phyloP scores from a whole-genome alignment of 169 alveolate species.

The Eimeria brunetti region DNA sequence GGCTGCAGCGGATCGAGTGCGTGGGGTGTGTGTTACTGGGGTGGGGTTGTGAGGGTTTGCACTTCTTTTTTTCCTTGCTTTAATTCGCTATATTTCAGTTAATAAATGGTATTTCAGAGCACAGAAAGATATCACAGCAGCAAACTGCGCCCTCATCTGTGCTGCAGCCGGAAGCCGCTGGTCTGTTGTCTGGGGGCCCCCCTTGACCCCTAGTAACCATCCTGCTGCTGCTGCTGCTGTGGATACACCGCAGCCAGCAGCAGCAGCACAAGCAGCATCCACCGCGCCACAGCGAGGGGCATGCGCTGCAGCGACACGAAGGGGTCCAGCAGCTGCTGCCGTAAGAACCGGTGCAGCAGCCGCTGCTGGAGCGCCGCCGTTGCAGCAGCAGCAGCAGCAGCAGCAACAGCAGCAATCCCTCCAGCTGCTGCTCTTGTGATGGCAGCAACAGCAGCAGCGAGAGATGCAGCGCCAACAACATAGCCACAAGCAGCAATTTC shows the following conservation, averaged over 20 bases:
- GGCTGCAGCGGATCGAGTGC: neutral
- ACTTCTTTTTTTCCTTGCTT: neutral
- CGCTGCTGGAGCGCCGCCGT: neutral
- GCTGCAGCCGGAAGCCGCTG: neutral
- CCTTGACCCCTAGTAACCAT: neutral
- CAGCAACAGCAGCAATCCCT: neutral
- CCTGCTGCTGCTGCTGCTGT: slow-evolving; percentile 25
- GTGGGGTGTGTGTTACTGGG: slow-evolving; percentile 41
- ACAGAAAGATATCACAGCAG: neutral
- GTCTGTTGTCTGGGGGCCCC: slow-evolving; percentile 3
- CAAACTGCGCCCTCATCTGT: neutral
- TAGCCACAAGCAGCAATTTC: neutral
- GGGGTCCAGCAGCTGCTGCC: neutral
- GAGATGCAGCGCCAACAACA: slow-evolving; percentile 18
- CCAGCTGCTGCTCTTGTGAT: slow-evolving; percentile 6
- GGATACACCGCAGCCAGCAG: neutral
- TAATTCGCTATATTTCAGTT: neutral
- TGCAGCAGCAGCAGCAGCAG: neutral
- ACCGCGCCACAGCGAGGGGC: neutral
- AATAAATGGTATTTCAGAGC: neutral
- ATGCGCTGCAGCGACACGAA: neutral
- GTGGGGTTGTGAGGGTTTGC: slow-evolving; percentile 16
- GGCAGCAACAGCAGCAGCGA: neutral
- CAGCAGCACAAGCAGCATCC: neutral
- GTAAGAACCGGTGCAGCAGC: neutral